phyloP scores from a whole-genome alignment of 2,329 filamentous ascomycete species.

The Fusarium sp. region DNA sequence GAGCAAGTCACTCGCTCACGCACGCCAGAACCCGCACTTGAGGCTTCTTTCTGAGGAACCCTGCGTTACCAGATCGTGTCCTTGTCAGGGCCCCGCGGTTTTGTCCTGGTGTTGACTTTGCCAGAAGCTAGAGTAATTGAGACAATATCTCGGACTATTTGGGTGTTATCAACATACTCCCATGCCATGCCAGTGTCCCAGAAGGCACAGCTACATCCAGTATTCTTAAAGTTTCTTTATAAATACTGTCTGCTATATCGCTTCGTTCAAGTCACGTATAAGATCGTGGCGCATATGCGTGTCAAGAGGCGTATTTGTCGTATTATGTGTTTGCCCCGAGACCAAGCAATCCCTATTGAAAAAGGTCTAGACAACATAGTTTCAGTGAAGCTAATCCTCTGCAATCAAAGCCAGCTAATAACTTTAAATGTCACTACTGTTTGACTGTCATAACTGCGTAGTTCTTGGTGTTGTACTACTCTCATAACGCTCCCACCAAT shows the following conservation, averaged over 20 bases:
- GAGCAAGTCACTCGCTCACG: not conserved
- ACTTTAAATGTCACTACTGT: not conserved
- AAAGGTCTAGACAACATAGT: fast-evolving
- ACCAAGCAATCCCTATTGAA: too few relatives aligned
- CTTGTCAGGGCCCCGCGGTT: not conserved
- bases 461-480: not conserved
- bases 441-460: not conserved
- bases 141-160: not conserved
- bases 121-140: not conserved
- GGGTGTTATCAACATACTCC: not conserved
- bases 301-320: not conserved
- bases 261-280: not conserved
- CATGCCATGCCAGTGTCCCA: too few relatives aligned
- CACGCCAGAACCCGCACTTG: not conserved
- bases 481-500: not conserved
- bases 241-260: not conserved
- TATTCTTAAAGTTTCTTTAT: not conserved
- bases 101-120: not conserved
- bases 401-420: fast-evolving
- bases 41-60: not conserved
- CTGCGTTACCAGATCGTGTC: not conserved
- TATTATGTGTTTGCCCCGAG: not conserved
- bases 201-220: not conserved
- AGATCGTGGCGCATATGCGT: not conserved
- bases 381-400: not conserved